Base-by-base conservation (phyloP, 495 filamentous ascomycete species). In the Podospora pseudocomata region DNA sequence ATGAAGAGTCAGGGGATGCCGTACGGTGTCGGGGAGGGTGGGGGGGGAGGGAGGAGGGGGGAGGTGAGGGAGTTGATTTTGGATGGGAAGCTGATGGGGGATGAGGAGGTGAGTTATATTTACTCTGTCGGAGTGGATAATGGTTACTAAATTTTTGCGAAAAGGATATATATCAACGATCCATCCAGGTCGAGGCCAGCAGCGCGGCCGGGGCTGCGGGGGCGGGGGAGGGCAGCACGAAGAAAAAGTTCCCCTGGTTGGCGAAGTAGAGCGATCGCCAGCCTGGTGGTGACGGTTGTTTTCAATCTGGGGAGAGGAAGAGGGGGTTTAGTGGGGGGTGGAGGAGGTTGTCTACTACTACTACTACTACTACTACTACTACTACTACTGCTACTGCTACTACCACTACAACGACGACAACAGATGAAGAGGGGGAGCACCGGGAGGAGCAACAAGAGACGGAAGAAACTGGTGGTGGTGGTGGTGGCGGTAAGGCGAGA, bases 1-100 rank as follows among this genome's bases (percentile, higher is more conserved):
- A 93, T 96, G 83, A 89, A 88, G 77, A 96, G 93, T 76, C 95
- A 97, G 80, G 89, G 89, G 44, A 89, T 86, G 56, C 90, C 94
- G 18, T 97, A 97, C 73, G 13, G 39, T 6, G 39, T 0, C 7
- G 39, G 7, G 39, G 39, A 13, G 39, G 39, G 39, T 0, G 88
- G 69, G 90, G 93, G 56, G 83, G 66, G 20, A 82, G 89, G 11
- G 5, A 11, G 39, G 9, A 1, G 7, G 39, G 39, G 15, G 39
- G 39, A 16, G 66, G 82, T 89, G 13, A 85, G 86, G 70, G 86
- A 88, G 69, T 75, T 96, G 73, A 86, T 97, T 39, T 75, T 97
- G 60, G 92, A 96, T 73, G 81, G 80, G 49, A 74, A 79, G 70
- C 81, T 90, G 71, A 64, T 76, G 16, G 84, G 78, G 57, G 87